Evolutionary conservation across 1,139 yeast genomes (phyloP), one percentile per base, ranked within the genome.

Genomic region (Debaryomycetaceae sp.): DNA sequence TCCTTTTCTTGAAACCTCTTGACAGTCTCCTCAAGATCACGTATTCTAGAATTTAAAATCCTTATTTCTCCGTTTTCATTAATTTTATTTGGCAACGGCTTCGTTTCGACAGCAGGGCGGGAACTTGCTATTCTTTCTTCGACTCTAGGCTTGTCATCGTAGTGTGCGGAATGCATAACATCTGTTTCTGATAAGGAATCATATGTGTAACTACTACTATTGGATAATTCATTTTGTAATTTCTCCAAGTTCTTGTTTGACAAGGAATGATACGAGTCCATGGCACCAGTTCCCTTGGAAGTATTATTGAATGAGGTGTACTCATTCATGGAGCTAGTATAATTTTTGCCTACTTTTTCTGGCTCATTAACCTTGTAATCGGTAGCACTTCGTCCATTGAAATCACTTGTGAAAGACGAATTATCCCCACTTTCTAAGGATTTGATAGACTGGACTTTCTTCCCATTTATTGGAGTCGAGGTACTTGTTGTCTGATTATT

Each of bases 391-490:
- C 62, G 62, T 20, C 63, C 65, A 36, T 36, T 23, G 49, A 63
- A 65, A 2, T 68, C 72, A 40, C 70, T 65, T 4, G 73, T 64
- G 45, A 62, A 70, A 0, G 76, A 66, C 1, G 73, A 64, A 47
- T 65, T 68, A 13, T 64, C 71, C 42, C 63, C 63, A 20, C 49
- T 42, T 36, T 43, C 31, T 6, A 36, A 38, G 36, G 47, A 48
- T 37, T 56, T 54, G 13, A 51, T 50, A 43, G 55, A 51, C 22
- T 51, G 50, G 1, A 59, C 46, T 45, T 59, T 65, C 45, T 60
- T 66, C 34, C 50, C 54, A 22, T 55, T 57, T 42, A 66, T 67
- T 0, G 76, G 76, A 0, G 76, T 70, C 2, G 75, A 70, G 2
- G 75, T 70, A 7, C 70, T 68, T 1, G 73, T 70, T 1, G 66